phyloP scores from a whole-genome alignment of 768 basidiomycete species.

The Agaricus blazei region DNA sequence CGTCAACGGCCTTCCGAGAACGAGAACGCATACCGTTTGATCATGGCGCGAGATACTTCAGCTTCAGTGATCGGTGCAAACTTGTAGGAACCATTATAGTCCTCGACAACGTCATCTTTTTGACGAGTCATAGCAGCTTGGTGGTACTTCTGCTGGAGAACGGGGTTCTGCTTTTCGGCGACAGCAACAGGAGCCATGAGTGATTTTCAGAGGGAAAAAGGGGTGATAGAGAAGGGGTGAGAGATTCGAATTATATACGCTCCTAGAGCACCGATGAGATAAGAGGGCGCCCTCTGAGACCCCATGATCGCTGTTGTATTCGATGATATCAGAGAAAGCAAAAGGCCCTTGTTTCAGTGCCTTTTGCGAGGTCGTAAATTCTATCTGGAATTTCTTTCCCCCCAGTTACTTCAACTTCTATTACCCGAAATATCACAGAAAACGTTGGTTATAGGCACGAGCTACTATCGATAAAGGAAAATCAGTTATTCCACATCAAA shows the following conservation, averaged over 20 bases:
- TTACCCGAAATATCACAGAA: too few species aligned
- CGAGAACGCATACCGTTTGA: conserved; percentile 44
- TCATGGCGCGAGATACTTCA: conserved; percentile 74
- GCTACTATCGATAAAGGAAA: too few species aligned
- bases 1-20: not conserved
- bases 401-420: not conserved
- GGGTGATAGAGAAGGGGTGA: not conserved
- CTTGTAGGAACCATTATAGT: conserved; percentile 60
- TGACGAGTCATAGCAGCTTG: conserved; percentile 12
- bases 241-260: not conserved
- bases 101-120: conserved; percentile 37
- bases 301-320: not conserved
- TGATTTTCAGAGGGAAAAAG: not conserved
- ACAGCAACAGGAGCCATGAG: conserved; percentile 23
- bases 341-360: not conserved
- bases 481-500: too few species aligned
- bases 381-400: conserved; percentile 5
- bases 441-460: too few species aligned
- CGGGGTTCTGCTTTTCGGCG: conserved; percentile 6
- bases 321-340: conserved; percentile 1
- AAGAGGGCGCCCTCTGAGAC: not conserved
- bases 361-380: not conserved
- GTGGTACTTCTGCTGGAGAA: not conserved
- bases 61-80: conserved; percentile 76
- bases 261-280: not conserved